A percentile compares a stretch with the other conserved stretches of the same genome.
These are phyloP conservation scores for Pterulicium gracile DNA, from an alignment of 1,284 basidiomycete genomes.

Conservation along the genomic window DNA sequence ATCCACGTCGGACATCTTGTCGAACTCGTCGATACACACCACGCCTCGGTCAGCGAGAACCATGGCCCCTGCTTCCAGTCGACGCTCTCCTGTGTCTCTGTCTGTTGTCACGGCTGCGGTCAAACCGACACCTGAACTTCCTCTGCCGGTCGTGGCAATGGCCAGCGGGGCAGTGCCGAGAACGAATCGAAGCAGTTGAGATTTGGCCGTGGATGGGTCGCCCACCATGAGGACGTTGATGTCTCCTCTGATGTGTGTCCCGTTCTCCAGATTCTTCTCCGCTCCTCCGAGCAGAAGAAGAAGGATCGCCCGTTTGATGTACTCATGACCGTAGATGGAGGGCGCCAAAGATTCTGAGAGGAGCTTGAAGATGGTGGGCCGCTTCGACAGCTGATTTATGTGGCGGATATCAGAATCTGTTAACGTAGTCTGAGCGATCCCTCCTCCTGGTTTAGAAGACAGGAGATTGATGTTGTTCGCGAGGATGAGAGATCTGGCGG, in stretches of 20 bases:
- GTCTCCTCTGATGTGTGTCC: conserved; percentile 98
- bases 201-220: conserved; percentile 97
- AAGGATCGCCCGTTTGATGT: conserved; percentile 92
- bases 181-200: conserved; percentile 93
- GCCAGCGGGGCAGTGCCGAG: conserved; percentile 94
- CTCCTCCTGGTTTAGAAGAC: conserved; percentile 92
- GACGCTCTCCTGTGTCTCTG: conserved; percentile 92
- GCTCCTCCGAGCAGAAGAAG: conserved; percentile 91
- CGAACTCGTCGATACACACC: conserved; percentile 99
- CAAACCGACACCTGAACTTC: conserved; percentile 95
- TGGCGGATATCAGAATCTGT: conserved; percentile 94
- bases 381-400: conserved; percentile 91
- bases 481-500: conserved; percentile 76
- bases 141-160: conserved; percentile 96
- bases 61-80: conserved; percentile 98
- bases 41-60: conserved; percentile 99
- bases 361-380: conserved; percentile 77
- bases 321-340: conserved; percentile 94
- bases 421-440: conserved; percentile 87
- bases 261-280: conserved; percentile 96
- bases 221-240: conserved; percentile 99
- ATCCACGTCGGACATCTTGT: conserved; percentile 99
- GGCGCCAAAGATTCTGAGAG: conserved; percentile 94
- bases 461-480: conserved; percentile 97
- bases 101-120: conserved; percentile 99